A percentile compares a stretch with the other conserved stretches of the same genome.
These are phyloP conservation scores for Bolboschoenus planiculmis DNA, from an alignment of 176 grass and related monocot genomes.

Conservation along the genomic window DNA sequence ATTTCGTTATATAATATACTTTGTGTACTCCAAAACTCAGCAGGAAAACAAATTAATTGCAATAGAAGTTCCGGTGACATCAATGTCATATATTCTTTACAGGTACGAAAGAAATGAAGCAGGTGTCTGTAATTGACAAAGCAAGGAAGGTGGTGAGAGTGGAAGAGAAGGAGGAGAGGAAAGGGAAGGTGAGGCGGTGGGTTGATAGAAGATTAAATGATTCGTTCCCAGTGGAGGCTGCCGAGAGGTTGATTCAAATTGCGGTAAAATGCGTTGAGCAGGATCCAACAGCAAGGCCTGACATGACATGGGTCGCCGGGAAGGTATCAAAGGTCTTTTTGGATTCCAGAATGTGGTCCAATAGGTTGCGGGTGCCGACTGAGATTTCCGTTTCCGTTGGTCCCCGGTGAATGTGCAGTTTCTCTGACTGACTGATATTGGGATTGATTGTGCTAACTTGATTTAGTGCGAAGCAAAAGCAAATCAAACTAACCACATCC, in stretches of 20 bases:
- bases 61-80: neutral
- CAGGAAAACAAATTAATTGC: neutral
- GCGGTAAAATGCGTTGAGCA: constrained; percentile 40
- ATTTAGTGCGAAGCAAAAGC: neutral
- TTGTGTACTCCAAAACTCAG: neutral
- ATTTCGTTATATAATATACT: neutral
- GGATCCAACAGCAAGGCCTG: constrained; percentile 18
- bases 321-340: constrained; percentile 65
- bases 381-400: constrained; percentile 46
- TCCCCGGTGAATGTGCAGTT: constrained; percentile 31
- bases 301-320: constrained; percentile 63
- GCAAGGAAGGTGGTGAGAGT: constrained; percentile 30
- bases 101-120: constrained; percentile 32
- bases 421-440: neutral
- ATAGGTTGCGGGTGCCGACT: constrained; percentile 33
- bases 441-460: neutral
- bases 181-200: constrained; percentile 38
- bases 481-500: neutral
- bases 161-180: constrained; percentile 20
- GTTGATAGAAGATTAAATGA: constrained; percentile 53
- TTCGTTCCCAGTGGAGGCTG: constrained; percentile 53
- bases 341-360: constrained; percentile 40
- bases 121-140: constrained; percentile 43
- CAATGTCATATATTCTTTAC: neutral
- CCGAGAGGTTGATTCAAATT: constrained; percentile 45